phyloP scores from a whole-genome alignment of 495 filamentous ascomycete genomes.

The Hypoxylon cercidicola region DNA sequence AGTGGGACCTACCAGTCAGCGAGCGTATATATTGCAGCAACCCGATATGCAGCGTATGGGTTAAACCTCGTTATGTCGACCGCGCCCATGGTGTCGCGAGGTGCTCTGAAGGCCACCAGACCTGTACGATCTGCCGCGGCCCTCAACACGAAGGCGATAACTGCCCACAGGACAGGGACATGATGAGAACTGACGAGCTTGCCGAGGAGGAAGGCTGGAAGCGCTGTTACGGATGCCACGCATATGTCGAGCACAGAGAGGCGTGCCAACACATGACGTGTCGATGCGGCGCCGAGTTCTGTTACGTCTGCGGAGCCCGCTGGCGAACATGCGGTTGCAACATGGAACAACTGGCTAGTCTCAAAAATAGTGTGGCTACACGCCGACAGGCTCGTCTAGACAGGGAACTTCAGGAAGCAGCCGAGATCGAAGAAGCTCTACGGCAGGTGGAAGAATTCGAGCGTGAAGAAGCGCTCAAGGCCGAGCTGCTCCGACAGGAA shows the following conservation, averaged over 20 bases:
- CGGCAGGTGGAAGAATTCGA: conserved; percentile 50
- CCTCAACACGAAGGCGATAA: conserved; percentile 40
- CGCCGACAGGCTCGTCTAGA: conserved; percentile 37
- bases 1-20: conserved; percentile 49
- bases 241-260: conserved; percentile 54
- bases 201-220: conserved; percentile 56
- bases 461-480: conserved; percentile 48
- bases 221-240: conserved; percentile 42
- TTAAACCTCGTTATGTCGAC: conserved; percentile 42
- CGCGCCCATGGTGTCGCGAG: conserved; percentile 37
- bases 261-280: conserved; percentile 67
- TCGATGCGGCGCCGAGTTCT: conserved; percentile 60
- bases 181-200: conserved; percentile 46
- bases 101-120: conserved; percentile 50
- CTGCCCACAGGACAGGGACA: conserved; percentile 50
- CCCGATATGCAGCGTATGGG: conserved; percentile 41
- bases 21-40: conserved; percentile 54
- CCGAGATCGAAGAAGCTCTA: conserved; percentile 46
- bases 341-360: conserved; percentile 41
- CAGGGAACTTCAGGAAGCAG: conserved; percentile 43
- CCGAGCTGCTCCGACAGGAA: conserved; percentile 45
- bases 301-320: conserved; percentile 58
- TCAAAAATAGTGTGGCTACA: conserved; percentile 37
- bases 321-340: conserved; percentile 54
- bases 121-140: conserved; percentile 51